Evolutionary conservation across 768 basidiomycete species (phyloP), one percentile per base, ranked within the genome.

Genomic region (Kwoniella dejecticola): DNA sequence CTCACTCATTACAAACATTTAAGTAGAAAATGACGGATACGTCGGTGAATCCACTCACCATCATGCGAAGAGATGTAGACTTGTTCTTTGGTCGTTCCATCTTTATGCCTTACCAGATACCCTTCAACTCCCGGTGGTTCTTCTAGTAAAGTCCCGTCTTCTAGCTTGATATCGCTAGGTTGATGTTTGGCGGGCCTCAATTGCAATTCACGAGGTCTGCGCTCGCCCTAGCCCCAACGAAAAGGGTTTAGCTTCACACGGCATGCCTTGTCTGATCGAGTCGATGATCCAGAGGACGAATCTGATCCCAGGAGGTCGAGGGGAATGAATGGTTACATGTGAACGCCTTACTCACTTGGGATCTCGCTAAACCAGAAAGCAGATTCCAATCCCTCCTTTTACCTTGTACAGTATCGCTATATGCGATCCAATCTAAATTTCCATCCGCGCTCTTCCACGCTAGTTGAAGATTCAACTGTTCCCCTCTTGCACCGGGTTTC

Each of bases 71-170:
- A 48, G 13, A 75, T 41, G 45, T 70, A 78, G 17, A 76, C 49
- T 17, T 62, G 59, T 24, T 68, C 68, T 47, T 63, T 72, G 12
- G 66, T 27, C 1, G 48, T 19, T 5, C 57, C 55, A 24, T 26
- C 50, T 15, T 63, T 71, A 33, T 68, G 63, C 38, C 67, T 54
- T 33, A 48, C 57, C n/a, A 94, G 80, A 78, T 89, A 96, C 2
- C 94, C 94, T 79, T 97, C 94, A 47, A 95, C 81, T 0, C 85
- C 84, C 0, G 87, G 86, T 1, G 94, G 94, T 69, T 94, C 90
- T 31, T 84, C 78, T 17, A 93, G 72, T 36, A 76, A 79, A 15
- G 77, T 82, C 10, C 83, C 83, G 50, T 84, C 81, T 47, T 81
- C 80, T 70, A 79, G 77, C 8, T 81, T 74, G 81, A 80, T 60